phyloP scores from a whole-genome alignment of 2,329 filamentous ascomycete species.

The Sarocladium strictum region DNA sequence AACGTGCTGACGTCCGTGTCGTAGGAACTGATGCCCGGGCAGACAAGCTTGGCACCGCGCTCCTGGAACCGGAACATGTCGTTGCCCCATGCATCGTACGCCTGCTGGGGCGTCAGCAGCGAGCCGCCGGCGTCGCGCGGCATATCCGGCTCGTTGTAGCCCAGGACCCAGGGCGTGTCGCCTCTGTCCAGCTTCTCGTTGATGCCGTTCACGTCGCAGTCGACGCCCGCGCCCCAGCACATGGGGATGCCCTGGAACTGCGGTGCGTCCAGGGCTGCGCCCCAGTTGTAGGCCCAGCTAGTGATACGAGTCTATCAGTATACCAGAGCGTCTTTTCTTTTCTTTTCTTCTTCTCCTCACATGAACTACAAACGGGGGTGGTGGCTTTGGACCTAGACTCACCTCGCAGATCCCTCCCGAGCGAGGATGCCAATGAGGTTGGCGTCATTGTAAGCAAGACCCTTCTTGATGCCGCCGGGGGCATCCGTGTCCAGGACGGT shows the following conservation, averaged over 20 bases:
- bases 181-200: not conserved
- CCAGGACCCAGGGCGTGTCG: not conserved
- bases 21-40: constrained; percentile 1
- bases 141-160: constrained; percentile 6
- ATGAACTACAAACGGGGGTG: too few species aligned
- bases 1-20: not conserved
- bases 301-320: too few species aligned
- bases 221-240: not conserved
- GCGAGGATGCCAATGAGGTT: not conserved
- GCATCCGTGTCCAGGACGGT: too few species aligned
- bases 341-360: too few species aligned
- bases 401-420: not conserved
- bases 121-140: not conserved
- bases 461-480: too few species aligned
- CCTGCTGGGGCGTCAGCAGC: not conserved
- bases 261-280: not conserved
- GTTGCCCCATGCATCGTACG: constrained; percentile 2
- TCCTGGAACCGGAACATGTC: constrained; percentile 1
- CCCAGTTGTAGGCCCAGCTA: constrained; percentile 8
- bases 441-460: not conserved
- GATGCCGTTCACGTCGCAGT: not conserved
- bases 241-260: constrained; percentile 1
- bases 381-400: not conserved
- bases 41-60: not conserved
- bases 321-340: too few species aligned